Percentiles rank a stretch among this genome's conserved stretches.
These are phyloP conservation scores for Malbranchea zuffiana DNA, from an alignment of 2,329 filamentous ascomycete genomes.

Conservation along the genomic window DNA sequence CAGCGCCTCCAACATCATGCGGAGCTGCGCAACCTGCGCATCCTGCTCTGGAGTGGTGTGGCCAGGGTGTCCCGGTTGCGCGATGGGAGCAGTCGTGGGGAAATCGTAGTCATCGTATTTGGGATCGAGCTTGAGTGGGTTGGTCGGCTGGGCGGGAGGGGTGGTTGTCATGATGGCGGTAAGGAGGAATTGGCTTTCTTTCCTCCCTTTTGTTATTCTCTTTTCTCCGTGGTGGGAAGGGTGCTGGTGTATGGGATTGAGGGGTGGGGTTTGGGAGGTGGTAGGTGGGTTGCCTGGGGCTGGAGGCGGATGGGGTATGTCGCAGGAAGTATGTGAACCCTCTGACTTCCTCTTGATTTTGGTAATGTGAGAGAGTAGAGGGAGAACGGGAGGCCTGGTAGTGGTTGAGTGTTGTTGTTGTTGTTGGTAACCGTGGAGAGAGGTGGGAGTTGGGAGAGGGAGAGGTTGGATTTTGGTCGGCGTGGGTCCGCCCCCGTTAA, in stretches of 20 bases:
- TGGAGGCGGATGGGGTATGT: background rate
- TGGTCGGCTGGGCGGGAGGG: constrained; percentile 13
- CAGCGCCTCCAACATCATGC: constrained; percentile 69
- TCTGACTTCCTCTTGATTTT: no score
- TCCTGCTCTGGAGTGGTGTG: constrained; percentile 78
- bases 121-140: constrained; percentile 52
- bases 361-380: constrained; percentile 10
- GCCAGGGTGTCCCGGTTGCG: constrained; percentile 70
- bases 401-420: constrained; percentile 1
- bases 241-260: constrained; percentile 3
- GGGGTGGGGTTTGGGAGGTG: background rate
- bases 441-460: no score
- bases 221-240: background rate
- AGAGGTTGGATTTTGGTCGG: no score
- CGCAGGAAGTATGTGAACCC: no score
- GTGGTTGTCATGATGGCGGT: constrained; percentile 7
- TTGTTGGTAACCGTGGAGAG: background rate
- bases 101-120: constrained; percentile 97
- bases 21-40: constrained; percentile 77
- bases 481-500: no score
- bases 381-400: constrained; percentile 10
- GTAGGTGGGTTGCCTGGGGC: background rate
- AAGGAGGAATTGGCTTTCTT: background rate
- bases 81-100: constrained; percentile 63
- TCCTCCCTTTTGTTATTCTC: constrained; percentile 1